Evolutionary conservation across 192 early-diverging fungal genomes (phyloP), one percentile per base, ranked within the genome.

Genomic region (Podila epigama): DNA sequence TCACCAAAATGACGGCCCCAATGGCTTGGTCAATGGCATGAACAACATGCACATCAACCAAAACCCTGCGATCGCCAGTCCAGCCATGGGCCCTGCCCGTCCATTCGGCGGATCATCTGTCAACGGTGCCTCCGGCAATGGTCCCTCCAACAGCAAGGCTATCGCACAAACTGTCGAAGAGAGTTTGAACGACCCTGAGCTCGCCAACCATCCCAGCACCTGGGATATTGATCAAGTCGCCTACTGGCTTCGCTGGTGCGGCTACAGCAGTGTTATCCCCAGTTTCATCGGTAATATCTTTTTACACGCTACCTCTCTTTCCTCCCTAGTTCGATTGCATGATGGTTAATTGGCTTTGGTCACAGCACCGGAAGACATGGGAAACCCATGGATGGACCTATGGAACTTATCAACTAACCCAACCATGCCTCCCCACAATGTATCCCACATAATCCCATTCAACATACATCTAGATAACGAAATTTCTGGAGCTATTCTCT

Each of bases 181-280:
- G 27, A 65, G 63, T 40, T 55, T 65, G 52, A 65, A 40, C 29
- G 39, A 65, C 25, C 63, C 63, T 22, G 51, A 71, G 25, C 36
- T 71, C 52, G 62, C 63, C 11, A 28, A 52, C 13, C 79, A 68
- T 34, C 86, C 87, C 4, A 59, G 68, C 20, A 42, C 42, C 5
- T 90, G 89, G 89, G 51, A 80, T 34, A 79, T 84, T 9, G 55
- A 82, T 25, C 73, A 89, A 40, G 89, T 90, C 28, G 81, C 79
- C 20, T 61, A 62, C 11, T 90, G 89, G 89, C 58, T 90, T 22
- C 77, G 66, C n/a, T 61, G 57, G 32, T 79, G 79, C 12, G 88
- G 89, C 5, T 81, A 87, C 31, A 81, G 41, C 1, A 58, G 58
- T 7, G 75, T 82, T 22, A 70, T 63, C 6, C 58, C 71, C 4